Evolutionary conservation across 768 basidiomycete species (phyloP), one percentile per base, ranked within the genome.

Genomic region (Boletus barrowsii): DNA sequence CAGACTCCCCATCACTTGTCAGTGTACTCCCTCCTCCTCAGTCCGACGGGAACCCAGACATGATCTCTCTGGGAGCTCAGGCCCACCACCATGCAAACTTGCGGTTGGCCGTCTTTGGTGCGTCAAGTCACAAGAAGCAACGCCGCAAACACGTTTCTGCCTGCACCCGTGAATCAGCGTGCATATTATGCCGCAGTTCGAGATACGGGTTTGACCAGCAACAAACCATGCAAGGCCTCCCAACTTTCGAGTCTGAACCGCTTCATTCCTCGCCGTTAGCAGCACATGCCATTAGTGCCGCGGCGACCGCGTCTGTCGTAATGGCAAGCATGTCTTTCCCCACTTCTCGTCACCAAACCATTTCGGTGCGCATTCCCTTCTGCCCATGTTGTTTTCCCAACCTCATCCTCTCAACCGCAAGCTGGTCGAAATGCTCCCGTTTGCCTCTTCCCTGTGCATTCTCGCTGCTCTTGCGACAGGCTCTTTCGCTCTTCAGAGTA

Each of bases 361-460:
- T 72, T 60, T 71, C 69, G 67, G 69, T 70, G 62, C 52, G 71
- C 60, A 24, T 40, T 47, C 24, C 43, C 50, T 46, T 57, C 33
- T 51, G 22, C 43, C 37, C 55, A 64, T 64, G 55, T 51, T 39
- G n/a, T 45, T 47, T 45, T 53, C 51, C 26, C 15, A 50, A 3
- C 30, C 55, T 62, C 51, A 58, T 55, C 40, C 35, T 46, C 33
- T 52, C 22, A 53, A 59, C 35, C 64, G 53, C 40, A 66, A 71
- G 69, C 66, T 72, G 64, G 69, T 70, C 60, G 69, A 73, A 62
- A 72, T 73, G 67, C 64, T 71, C 40, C 69, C 69, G 30, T 73
- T 73, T 43, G 71, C 69, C 33, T 72, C 69, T 15, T 66, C 62
- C 5, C 14, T 71, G 5, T 72, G 71, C 42, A 63, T 73, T 40